Percentiles rank a stretch among this genome's conserved stretches.
Conservation (phyloP, 169 alveolate species). For the Blepharisma undulans region DNA sequence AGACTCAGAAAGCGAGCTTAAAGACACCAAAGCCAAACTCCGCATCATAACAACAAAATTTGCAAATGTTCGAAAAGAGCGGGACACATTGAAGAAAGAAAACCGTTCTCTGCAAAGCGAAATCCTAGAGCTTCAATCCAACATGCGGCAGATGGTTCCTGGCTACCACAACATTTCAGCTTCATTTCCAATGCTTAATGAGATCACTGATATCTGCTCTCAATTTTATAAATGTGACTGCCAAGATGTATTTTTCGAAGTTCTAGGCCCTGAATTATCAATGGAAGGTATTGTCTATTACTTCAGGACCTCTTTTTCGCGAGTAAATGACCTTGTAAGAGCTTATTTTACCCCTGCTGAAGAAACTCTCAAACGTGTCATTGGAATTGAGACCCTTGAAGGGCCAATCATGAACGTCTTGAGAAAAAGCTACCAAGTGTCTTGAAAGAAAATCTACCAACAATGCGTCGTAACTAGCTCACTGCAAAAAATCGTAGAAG, state of each 20-base stretch:
- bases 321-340: constrained; percentile 43
- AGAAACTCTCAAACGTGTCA: constrained; percentile 47
- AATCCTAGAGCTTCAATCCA: constrained; percentile 57
- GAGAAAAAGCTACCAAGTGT: constrained; percentile 70
- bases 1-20: constrained; percentile 43
- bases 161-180: constrained; percentile 68
- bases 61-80: constrained; percentile 57
- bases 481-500: constrained; percentile 40
- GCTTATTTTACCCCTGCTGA: constrained; percentile 69
- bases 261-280: constrained; percentile 71
- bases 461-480: constrained; percentile 36
- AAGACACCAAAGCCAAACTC: constrained; percentile 57
- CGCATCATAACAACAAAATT: constrained; percentile 59
- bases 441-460: constrained; percentile 62
- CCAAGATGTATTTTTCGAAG: constrained; percentile 77
- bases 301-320: constrained; percentile 54
- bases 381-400: constrained; percentile 51
- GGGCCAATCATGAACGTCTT: constrained; percentile 81
- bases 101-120: constrained; percentile 66
- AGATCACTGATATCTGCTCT: constrained; percentile 56
- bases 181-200: constrained; percentile 74
- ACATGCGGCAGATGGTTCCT: constrained; percentile 78
- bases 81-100: constrained; percentile 55
- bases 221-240: constrained; percentile 74
- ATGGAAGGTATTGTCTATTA: constrained; percentile 67